phyloP scores from a whole-genome alignment of 2,329 filamentous ascomycete species.

The Fusarium nygamai region DNA sequence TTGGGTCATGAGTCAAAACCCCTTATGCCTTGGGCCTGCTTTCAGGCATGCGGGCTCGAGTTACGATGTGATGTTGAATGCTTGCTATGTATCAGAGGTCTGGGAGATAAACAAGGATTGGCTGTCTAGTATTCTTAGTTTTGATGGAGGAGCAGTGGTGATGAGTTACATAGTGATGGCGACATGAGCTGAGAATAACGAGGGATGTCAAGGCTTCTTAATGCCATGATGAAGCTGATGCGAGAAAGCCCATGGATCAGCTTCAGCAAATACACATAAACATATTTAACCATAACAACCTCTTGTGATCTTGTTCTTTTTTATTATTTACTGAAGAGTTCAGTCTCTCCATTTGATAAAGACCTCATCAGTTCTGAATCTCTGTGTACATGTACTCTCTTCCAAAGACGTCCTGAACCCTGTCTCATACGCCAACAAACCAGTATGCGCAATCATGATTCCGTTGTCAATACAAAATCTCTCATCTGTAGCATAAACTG shows the following conservation, averaged over 20 bases:
- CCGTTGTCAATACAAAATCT: constrained; percentile 99
- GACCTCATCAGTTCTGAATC: constrained; percentile 85
- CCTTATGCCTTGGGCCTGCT: not conserved
- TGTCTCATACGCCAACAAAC: constrained; percentile 83
- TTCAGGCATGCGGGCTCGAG: not conserved
- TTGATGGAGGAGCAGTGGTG: not conserved
- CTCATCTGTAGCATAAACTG: constrained; percentile 94
- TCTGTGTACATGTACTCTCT: constrained; percentile 85
- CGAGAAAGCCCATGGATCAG: not conserved
- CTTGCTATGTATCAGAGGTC: constrained; percentile 5
- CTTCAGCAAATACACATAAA: constrained; percentile 3
- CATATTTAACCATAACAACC: not conserved
- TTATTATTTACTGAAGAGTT: constrained; percentile 1
- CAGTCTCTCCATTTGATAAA: constrained; percentile 80
- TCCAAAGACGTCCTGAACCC: constrained; percentile 81
- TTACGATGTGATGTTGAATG: constrained; percentile 23
- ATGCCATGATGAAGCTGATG: not conserved
- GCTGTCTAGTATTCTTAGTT: not conserved
- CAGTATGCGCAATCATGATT: constrained; percentile 99
- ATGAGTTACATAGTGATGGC: not conserved
- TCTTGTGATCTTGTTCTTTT: not conserved
- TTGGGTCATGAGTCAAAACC: not conserved
- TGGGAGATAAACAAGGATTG: not conserved
- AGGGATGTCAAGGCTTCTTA: not conserved
- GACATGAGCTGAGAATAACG: not conserved